A percentile compares a stretch with the other conserved stretches of the same genome.
These are phyloP conservation scores for Albizia julibrissin DNA, from an alignment of 306 rosid species.

Conservation along the genomic window DNA sequence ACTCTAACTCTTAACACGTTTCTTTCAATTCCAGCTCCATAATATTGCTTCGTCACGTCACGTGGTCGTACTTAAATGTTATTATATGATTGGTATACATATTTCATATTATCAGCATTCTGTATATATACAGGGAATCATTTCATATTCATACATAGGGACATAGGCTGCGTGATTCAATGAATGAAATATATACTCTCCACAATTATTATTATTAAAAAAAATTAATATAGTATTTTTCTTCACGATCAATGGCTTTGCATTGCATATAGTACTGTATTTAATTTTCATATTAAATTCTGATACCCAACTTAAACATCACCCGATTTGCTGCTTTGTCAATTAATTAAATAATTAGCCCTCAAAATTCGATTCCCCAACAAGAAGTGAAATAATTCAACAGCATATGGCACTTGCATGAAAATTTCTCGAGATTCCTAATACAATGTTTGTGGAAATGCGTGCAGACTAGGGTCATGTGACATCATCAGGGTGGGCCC, in stretches of 20 bases:
- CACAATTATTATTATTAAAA: neutral
- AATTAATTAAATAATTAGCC: neutral
- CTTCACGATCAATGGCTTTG: neutral
- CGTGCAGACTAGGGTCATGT: neutral
- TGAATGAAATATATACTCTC: neutral
- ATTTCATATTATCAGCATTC: neutral
- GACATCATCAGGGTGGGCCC: neutral
- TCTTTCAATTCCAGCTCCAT: neutral
- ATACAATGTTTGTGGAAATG: neutral
- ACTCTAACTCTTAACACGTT: neutral
- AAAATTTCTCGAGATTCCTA: neutral
- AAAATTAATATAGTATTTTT: neutral
- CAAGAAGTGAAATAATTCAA: neutral
- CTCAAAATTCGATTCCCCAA: neutral
- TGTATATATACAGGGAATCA: too few relatives aligned
- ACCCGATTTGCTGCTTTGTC: neutral
- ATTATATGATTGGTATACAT: neutral
- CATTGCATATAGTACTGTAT: neutral
- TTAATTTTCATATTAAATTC: neutral
- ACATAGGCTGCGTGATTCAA: neutral
- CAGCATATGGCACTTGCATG: neutral
- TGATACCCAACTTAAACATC: neutral
- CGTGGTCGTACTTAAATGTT: neutral
- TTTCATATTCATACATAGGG: too few relatives aligned
- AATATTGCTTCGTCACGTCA: neutral